Base-by-base conservation (phyloP, 2,329 filamentous ascomycete genomes). In the Xylaria sp. region DNA sequence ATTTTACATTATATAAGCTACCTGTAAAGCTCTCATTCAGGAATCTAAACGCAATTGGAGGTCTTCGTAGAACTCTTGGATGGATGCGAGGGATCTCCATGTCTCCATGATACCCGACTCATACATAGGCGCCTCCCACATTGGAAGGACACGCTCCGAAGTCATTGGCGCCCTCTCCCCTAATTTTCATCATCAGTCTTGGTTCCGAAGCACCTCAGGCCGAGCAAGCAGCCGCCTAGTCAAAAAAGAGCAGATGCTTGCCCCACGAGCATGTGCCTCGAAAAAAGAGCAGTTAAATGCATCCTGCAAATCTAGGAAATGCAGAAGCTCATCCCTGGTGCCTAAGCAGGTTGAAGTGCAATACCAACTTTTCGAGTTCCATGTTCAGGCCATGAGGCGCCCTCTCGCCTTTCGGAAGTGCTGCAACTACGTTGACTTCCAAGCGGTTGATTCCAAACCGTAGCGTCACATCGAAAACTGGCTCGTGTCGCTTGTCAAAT, bases 351-450 rank as follows among this genome's bases (percentile, higher is more conserved):
- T 94, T 88, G 56, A 88, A 82, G 72, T 89, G 89, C 22, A 94
- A 78, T 1, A 85, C 91, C 52, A 92, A 80, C 63, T 88, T 88
- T 75, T 97, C 92, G 58, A 92, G 76, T 68, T 94, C 91, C 34
- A 88, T 82, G 57, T 87, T 83, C 8, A 85, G 77, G 0, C 83
- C 86, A 21, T 79, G 79, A 0, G 78, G 74, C 37, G 80, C 73
- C 56, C 80, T 84, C 66, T 84, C 77, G 18, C 79, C 82, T 64
- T 78, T 83, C 1, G 82, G 84, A 40, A 90, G 79, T 6, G 87
- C 86, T 1, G 89, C 90, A 59, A 92, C 84, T 53, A 93, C 78
- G 64, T 93, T 89, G 7, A 95, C 80, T 63, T 92, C 88, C 46
- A 96, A 82, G 42, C 87, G 82, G 63, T 94, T 96, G 46, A 91